Base-by-base conservation (phyloP, 495 filamentous ascomycete genomes). In the Trichoderma parareesei region DNA sequence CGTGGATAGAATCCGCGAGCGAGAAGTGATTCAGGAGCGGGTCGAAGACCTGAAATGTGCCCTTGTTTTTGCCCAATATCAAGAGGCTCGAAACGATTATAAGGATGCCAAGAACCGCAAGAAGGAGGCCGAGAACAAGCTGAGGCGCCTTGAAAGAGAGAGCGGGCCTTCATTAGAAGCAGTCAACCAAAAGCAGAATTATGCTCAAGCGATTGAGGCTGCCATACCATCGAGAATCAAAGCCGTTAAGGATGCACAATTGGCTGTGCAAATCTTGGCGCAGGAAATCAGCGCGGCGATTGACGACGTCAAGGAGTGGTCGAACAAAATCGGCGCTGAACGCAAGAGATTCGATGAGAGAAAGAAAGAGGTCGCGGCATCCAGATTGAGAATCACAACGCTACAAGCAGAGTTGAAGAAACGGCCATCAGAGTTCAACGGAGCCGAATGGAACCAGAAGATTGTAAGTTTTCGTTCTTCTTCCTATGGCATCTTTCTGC, bases 1-100 rank as follows among this genome's bases (percentile, higher is more conserved):
- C 70, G 92, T 97, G 5, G 87, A 94, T 67, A 85, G 91, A 67
- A 81, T 96, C 69, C 82, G 86, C 37, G 89, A 97, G 69, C 81
- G 93, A 63, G 82, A 87, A 49, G 76, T 81, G 18, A 85, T 95
- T 27, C 78, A 89, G 68, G 71, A 81, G 62, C 85, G 80, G 27
- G 82, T 94, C n/a, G 77, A 84, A 33, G 76, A 87, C 41, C 79
- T 97, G 41, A 81, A 91, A 67, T 81, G 80, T 35, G 75, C 84
- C 9, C 84, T 85, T 18, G 87, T 90, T 0, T 75, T 93, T 41
- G 80, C 88, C 2, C 75, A 80, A 57, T 97, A 93, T 71, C 73
- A 72, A 41, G 73, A 72, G 42, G 74, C 78, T 10, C 74, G 71
- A 71, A 74, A 20, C 63, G 75, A 40, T 68, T 79, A 65, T 74